A percentile compares a stretch with the other conserved stretches of the same genome.
phyloP scores from a whole-genome alignment of 345 rosid species.

The Lepidium aucheri region DNA sequence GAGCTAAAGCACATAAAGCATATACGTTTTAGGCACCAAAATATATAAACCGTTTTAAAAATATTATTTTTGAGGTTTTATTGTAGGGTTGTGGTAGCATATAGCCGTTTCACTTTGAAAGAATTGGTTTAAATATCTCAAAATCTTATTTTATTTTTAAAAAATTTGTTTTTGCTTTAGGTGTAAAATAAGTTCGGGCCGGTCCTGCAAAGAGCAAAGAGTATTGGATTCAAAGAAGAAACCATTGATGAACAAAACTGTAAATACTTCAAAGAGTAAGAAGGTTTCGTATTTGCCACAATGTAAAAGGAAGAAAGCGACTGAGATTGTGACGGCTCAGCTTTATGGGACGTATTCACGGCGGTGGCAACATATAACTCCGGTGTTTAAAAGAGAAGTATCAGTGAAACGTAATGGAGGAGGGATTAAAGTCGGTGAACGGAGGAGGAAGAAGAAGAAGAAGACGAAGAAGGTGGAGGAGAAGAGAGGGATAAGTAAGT shows the following conservation, averaged over 20 bases:
- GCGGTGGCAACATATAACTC: constrained; percentile 65
- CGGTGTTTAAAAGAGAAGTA: constrained; percentile 45
- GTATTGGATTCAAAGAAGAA: neutral
- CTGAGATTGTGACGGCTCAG: constrained; percentile 47
- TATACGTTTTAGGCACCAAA: too few species aligned
- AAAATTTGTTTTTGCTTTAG: too few species aligned
- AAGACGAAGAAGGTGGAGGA: neutral
- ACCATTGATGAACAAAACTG: neutral
- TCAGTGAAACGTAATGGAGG: constrained; percentile 27
- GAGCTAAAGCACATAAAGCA: too few species aligned
- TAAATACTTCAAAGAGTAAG: neutral
- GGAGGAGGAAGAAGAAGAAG: neutral
- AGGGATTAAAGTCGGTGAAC: constrained; percentile 28
- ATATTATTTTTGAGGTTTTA: too few species aligned
- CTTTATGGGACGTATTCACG: constrained; percentile 47
- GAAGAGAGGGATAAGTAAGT: constrained; percentile 7
- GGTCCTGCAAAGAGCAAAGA: neutral
- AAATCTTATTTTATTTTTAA: too few species aligned
- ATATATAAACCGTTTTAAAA: too few species aligned
- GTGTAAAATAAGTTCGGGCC: too few species aligned
- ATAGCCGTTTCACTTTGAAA: too few species aligned
- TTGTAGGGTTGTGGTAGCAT: too few species aligned
- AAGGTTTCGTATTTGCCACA: constrained; percentile 30
- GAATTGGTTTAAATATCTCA: too few species aligned
- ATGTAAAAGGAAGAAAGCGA: constrained; percentile 28